Evolutionary conservation across 306 rosid species (phyloP), one percentile per base, ranked within the genome.

Genomic region (Rubus parviflorus): DNA sequence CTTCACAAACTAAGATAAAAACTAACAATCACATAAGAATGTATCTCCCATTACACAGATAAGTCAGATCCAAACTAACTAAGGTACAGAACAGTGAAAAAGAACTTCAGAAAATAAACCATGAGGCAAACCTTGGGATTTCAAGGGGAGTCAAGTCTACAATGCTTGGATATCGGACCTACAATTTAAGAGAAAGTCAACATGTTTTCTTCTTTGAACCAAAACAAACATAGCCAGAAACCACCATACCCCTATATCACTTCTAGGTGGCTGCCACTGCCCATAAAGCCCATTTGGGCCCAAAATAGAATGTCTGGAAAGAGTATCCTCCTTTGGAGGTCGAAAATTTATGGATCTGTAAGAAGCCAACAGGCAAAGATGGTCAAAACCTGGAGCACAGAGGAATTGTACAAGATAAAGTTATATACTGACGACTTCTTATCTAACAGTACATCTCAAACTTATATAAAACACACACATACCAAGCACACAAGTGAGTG

Each of bases 271-370:
- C 74, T 75, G 88, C 97, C 95, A 95, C 79, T 88, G 89, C 82
- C 97, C 96, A 8, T 72, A 78, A 79, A 95, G 95, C 74, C 98
- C 97, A 70, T 79, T 83, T 23, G 97, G 97, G 69, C 98, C 98
- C 83, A 95, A 79, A 81, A 95, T 88, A 45, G 98, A 95, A 88
- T 95, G 98, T 25, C 83, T 91, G 35, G 97, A 88, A 57, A 92
- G 90, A 22, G 98, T 92, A 83, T 95, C 98, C 75, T 83, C 89
- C 70, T 78, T 95, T 43, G 98, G 97, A 42, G 77, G 91, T 38
- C 88, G 88, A 19, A 86, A 70, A 77, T 63, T 80, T 51, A 95
- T 77, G 83, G 96, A 85, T 80, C 98, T 92, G 68, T 85, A 89
- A 70, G 54, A 76, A 38, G 61, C 22, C 81, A 74, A 71, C 58